phyloP scores from a whole-genome alignment of 78 protist genomes.

The Speleostelium caveatum region DNA sequence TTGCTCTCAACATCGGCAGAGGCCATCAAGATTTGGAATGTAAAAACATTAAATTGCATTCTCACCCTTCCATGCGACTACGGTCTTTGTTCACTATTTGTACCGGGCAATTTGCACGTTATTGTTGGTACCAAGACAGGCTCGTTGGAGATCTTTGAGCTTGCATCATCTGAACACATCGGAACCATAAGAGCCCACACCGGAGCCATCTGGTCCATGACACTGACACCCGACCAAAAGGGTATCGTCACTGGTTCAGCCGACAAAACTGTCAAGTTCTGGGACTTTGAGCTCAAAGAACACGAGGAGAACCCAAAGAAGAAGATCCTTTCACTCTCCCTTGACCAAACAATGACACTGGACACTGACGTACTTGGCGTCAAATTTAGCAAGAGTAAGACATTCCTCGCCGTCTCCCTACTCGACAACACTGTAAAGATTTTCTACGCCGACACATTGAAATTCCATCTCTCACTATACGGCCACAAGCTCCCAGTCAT shows the following conservation, averaged over 20 bases:
- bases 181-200: slow-evolving; percentile 85
- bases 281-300: slow-evolving; percentile 90
- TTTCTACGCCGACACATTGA: slow-evolving; percentile 91
- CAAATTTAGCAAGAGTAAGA: slow-evolving; percentile 61
- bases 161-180: slow-evolving; percentile 78
- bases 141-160: slow-evolving; percentile 84
- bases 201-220: slow-evolving; percentile 80
- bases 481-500: slow-evolving; percentile 98
- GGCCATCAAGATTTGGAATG: slow-evolving; percentile 87
- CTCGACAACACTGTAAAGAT: slow-evolving; percentile 93
- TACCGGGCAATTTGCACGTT: slow-evolving; percentile 92
- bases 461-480: slow-evolving; percentile 94
- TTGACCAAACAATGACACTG: slow-evolving; percentile 79
- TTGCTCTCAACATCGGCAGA: slow-evolving; percentile 48
- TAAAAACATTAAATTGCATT: slow-evolving; percentile 67
- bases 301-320: slow-evolving; percentile 10
- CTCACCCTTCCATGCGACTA: slow-evolving; percentile 87
- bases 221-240: slow-evolving; percentile 70
- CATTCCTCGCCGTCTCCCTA: slow-evolving; percentile 90
- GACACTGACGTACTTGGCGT: slow-evolving; percentile 91
- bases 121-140: slow-evolving; percentile 96
- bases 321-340: slow-evolving; percentile 49
- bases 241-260: slow-evolving; percentile 92
- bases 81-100: slow-evolving; percentile 85
- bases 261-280: slow-evolving; percentile 93